Percentiles rank a stretch among this genome's conserved stretches.
Evolutionary conservation across 2,329 filamentous ascomycete genomes (phyloP).

Genomic region (Sordariomycetes sp.): DNA sequence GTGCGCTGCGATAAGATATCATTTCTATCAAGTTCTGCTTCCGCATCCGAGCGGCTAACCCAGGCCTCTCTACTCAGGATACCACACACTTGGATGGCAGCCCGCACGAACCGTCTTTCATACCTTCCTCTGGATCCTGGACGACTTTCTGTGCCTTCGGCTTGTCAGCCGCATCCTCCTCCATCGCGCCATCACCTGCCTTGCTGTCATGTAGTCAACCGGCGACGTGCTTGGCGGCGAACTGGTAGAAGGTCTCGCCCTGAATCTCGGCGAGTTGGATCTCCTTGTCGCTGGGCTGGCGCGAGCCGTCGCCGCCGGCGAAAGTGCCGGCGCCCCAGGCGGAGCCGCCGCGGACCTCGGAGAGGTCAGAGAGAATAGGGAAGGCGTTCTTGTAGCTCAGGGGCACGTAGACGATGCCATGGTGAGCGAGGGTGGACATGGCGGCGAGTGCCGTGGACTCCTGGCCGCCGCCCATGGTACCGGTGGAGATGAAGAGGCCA

Average conservation of each 20-base stretch:
- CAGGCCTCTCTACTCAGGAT: conserved; percentile 24
- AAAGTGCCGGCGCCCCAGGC: conserved; percentile 95
- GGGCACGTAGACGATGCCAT: conserved; percentile 94
- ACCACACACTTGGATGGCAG: conserved; percentile 63
- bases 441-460: conserved; percentile 71
- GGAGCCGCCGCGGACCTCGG: conserved; percentile 72
- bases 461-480: conserved; percentile 74
- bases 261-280: conserved; percentile 68
- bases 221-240: conserved; percentile 54
- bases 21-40: background rate
- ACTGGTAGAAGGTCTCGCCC: conserved; percentile 73
- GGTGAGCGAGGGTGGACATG: conserved; percentile 80
- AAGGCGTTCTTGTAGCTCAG: conserved; percentile 83
- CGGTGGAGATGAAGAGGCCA: conserved; percentile 85
- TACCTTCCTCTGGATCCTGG: conserved; percentile 25
- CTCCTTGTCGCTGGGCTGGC: conserved; percentile 66
- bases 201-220: conserved; percentile 61
- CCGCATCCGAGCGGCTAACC: background rate
- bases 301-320: conserved; percentile 63
- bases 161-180: conserved; percentile 7
- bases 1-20: background rate
- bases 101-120: conserved; percentile 60
- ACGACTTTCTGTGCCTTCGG: conserved; percentile 11
- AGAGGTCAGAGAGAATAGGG: conserved; percentile 51
- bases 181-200: conserved; percentile 8